phyloP scores from a whole-genome alignment of 441 rosid genomes.

The Arabidopsis lyrata region DNA sequence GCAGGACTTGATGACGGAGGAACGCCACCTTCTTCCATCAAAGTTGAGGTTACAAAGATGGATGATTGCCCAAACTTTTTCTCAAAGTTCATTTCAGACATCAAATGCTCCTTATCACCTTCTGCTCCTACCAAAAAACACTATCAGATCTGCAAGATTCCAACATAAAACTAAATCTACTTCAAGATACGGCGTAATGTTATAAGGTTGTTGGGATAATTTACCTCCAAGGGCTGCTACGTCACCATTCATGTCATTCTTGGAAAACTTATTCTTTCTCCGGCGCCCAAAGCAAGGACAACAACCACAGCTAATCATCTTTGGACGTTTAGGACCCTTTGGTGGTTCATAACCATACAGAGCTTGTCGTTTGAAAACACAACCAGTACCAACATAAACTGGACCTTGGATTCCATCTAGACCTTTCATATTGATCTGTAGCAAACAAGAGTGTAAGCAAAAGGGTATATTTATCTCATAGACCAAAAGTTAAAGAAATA shows the following conservation, averaged over 20 bases:
- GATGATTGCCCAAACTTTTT: conserved; percentile 76
- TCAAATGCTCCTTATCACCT: conserved; percentile 66
- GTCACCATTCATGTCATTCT: conserved; percentile 57
- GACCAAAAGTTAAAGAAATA: background rate
- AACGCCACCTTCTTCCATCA: conserved; percentile 79
- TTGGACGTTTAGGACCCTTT: conserved; percentile 82
- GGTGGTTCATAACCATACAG: conserved; percentile 80
- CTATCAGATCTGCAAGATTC: conserved; percentile 27
- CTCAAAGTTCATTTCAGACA: conserved; percentile 79
- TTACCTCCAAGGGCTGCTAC: conserved; percentile 67
- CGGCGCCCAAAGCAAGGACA: conserved; percentile 95
- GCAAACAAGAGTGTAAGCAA: conserved; percentile 32
- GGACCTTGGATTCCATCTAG: conserved; percentile 83
- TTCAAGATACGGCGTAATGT: conserved; percentile 2
- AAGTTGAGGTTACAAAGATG: conserved; percentile 70
- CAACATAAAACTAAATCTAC: conserved; percentile 19
- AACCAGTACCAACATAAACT: conserved; percentile 79
- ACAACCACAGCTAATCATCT: conserved; percentile 93
- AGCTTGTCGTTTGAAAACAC: conserved; percentile 75
- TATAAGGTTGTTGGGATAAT: conserved; percentile 19
- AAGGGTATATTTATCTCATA: background rate
- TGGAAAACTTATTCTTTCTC: conserved; percentile 57
- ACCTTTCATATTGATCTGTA: conserved; percentile 85
- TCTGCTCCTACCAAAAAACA: conserved; percentile 48
- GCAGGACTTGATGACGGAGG: conserved; percentile 87